phyloP scores from a whole-genome alignment of 2,329 filamentous ascomycete species.

The Colletotrichum gloeosporioides region DNA sequence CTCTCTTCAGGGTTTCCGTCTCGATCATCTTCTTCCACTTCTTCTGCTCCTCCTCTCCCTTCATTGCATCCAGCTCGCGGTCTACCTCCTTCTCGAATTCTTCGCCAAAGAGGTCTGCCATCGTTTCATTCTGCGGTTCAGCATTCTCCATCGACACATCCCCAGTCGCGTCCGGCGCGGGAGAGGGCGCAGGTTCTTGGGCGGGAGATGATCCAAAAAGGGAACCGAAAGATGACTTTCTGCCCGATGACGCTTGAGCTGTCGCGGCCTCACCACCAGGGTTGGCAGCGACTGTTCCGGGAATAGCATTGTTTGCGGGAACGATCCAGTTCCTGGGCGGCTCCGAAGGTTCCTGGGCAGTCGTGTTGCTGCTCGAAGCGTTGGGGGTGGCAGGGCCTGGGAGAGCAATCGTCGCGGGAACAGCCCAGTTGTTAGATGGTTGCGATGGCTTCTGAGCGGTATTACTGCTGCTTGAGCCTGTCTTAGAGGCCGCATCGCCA shows the following conservation, averaged over 20 bases:
- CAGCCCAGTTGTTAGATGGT: neutral
- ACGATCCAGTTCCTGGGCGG: neutral
- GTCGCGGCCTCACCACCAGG: neutral
- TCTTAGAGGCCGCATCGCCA: neutral
- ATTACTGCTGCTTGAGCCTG: neutral
- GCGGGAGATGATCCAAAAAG: neutral
- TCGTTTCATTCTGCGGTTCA: neutral
- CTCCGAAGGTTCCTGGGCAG: neutral
- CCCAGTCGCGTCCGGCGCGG: neutral
- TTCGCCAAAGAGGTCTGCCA: neutral
- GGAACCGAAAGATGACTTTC: neutral
- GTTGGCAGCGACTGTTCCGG: neutral
- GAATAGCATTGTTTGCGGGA: neutral
- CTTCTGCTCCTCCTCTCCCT: neutral
- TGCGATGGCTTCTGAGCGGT: neutral
- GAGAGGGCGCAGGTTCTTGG: neutral
- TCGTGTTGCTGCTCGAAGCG: neutral
- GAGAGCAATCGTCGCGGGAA: neutral
- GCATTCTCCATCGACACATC: neutral
- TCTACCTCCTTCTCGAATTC: neutral
- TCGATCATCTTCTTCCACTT: neutral
- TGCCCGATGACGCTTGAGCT: neutral
- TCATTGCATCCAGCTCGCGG: neutral
- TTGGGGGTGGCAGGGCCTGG: neutral
- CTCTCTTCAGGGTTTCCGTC: neutral